A percentile compares a stretch with the other conserved stretches of the same genome.
phyloP scores from a whole-genome alignment of 306 rosid genomes.

The Datisca glomerata region DNA sequence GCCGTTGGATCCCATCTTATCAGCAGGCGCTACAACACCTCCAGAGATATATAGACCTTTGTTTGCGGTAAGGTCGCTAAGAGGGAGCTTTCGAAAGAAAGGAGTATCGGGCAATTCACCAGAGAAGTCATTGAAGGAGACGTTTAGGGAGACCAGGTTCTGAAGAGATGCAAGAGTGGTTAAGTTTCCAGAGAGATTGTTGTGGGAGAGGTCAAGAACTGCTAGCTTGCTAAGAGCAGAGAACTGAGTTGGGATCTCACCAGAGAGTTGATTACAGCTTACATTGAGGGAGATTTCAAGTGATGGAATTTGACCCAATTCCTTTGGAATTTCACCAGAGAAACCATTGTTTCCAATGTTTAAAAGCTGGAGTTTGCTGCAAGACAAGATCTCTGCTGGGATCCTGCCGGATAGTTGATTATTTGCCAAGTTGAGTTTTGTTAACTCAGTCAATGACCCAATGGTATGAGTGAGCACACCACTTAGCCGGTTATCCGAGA shows the following conservation, averaged over 20 bases:
- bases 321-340: constrained; percentile 68
- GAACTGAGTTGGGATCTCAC: constrained; percentile 57
- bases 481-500: constrained; percentile 54
- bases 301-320: constrained; percentile 54
- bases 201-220: constrained; percentile 70
- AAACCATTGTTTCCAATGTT: constrained; percentile 71
- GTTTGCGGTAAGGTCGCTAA: constrained; percentile 48
- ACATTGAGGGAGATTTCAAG: constrained; percentile 84
- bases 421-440: constrained; percentile 60
- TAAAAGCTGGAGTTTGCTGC: constrained; percentile 60
- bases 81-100: constrained; percentile 59
- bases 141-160: constrained; percentile 62
- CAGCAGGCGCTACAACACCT: constrained; percentile 22
- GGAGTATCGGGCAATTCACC: constrained; percentile 64
- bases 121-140: constrained; percentile 67
- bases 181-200: constrained; percentile 57
- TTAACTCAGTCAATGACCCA: constrained; percentile 52
- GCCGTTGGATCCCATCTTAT: constrained; percentile 13
- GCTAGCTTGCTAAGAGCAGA: constrained; percentile 60
- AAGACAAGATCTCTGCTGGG: constrained; percentile 63
- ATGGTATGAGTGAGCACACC: constrained; percentile 44
- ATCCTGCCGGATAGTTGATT: constrained; percentile 59
- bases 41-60: constrained; percentile 47
- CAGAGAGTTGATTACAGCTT: constrained; percentile 68
- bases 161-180: constrained; percentile 35